Evolutionary conservation across 1,284 basidiomycete genomes (phyloP), one percentile per base, ranked within the genome.

Genomic region (Pyrrhoderma noxium): DNA sequence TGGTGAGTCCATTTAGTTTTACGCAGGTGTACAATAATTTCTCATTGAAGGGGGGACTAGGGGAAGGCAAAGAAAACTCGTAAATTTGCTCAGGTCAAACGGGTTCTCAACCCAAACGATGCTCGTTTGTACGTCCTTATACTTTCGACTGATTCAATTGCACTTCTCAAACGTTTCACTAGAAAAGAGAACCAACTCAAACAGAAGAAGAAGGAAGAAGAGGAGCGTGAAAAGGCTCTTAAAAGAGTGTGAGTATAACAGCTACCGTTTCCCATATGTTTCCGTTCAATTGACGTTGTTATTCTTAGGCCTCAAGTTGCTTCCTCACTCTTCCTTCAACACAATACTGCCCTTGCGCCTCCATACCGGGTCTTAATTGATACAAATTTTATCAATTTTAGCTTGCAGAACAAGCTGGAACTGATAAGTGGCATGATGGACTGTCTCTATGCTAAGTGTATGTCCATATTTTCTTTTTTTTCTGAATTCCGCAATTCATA

Each of bases 361-460:
- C 96, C 96, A 0, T 99, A 99, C 66, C 84, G 95, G 22, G 90
- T 99, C 8, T 79, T 99, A 40, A 93, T 99, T 53, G 96, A 99
- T 70, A 99, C 96, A 63, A 99, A 99, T 68, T 99, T 99, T 64
- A 98, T 99, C 77, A 99, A 99, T 66, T 95, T 99, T 67, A 92
- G 88, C 58, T 76, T 99, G 45, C 95, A 99, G 71, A 99, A 99
- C 72, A 97, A 98, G 68, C 76, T 99, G 59, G 96, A 99, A 67
- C 78, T 99, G 43, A 78, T 98, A 18, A 85, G 89, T 62, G 93
- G 92, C 13, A 98, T 99, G 96, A 98, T 99, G 94, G 96, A 99
- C 66, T 97, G 94, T 62, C 73, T 99, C 11, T 98, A 92, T 69
- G 96, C 96, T n/a, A 98, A 99, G 73, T 95, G 94, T 95, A 61